phyloP scores from a whole-genome alignment of 768 basidiomycete species.

The Suillus weaverae region DNA sequence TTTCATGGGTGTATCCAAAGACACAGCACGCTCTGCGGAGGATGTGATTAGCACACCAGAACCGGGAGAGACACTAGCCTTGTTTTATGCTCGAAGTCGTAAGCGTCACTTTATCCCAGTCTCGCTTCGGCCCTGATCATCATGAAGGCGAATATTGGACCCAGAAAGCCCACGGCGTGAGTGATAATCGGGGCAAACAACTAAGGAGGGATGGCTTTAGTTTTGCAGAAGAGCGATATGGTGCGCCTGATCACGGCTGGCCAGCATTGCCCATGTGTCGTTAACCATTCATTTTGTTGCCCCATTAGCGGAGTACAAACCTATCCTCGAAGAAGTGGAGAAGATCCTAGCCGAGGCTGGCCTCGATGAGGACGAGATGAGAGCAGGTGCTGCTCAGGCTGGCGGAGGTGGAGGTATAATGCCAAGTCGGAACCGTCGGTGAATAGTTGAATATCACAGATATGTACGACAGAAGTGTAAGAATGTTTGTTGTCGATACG shows the following conservation, averaged over 20 bases:
- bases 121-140: not conserved
- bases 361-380: conserved; percentile 81
- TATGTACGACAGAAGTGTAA: not conserved
- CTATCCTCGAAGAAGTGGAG: conserved; percentile 78
- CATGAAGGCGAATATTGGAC: conserved; percentile 77
- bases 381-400: conserved; percentile 40
- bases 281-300: not conserved
- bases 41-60: conserved; percentile 77
- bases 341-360: conserved; percentile 83
- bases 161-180: conserved; percentile 58
- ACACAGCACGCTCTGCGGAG: conserved; percentile 56
- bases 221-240: conserved; percentile 71
- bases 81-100: conserved; percentile 83
- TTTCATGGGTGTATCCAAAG: conserved; percentile 67
- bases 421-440: conserved; percentile 50
- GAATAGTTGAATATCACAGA: not conserved
- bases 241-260: conserved; percentile 39
- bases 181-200: conserved; percentile 73
- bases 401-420: not conserved
- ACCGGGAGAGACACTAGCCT: conserved; percentile 80
- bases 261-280: conserved; percentile 1
- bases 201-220: conserved; percentile 77
- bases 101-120: conserved; percentile 26
- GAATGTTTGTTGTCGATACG: not conserved
- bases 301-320: conserved; percentile 72